These are phyloP conservation scores for Colletotrichum tanaceti DNA, from an alignment of 2,329 filamentous ascomycete genomes.

Conservation along the genomic window DNA sequence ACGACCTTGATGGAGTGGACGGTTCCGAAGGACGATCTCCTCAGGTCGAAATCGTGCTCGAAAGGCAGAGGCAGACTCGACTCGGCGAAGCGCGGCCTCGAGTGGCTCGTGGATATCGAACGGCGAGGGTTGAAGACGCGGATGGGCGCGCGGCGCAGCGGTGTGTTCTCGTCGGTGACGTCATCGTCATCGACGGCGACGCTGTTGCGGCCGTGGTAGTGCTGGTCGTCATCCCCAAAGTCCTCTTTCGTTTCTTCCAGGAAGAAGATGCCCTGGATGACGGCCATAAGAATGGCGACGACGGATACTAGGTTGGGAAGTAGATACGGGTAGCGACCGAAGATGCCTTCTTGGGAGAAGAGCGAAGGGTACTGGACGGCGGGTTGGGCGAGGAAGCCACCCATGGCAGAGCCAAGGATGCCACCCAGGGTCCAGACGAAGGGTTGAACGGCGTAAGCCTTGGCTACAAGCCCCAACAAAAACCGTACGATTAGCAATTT, in stretches of 20 bases:
- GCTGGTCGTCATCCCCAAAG: conserved; percentile 29
- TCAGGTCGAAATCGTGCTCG: conserved; percentile 51
- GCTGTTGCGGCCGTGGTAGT: conserved; percentile 32
- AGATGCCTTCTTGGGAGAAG: conserved; percentile 54
- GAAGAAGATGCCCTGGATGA: conserved; percentile 73
- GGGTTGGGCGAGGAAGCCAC: conserved; percentile 52
- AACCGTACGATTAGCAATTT: conserved; percentile 13
- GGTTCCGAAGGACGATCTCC: conserved; percentile 55
- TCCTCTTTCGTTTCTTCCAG: conserved; percentile 60
- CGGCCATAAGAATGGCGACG: conserved; percentile 71
- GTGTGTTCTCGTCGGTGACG: conserved; percentile 46
- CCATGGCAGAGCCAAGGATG: conserved; percentile 53
- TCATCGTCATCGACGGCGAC: conserved; percentile 43
- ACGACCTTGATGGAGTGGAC: conserved; percentile 53
- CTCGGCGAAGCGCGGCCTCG: conserved; percentile 49
- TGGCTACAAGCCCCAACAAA: conserved; percentile 41
- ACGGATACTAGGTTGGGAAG: conserved; percentile 68
- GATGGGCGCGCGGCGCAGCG: conserved; percentile 45
- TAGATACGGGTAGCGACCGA: conserved; percentile 77
- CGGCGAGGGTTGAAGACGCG: conserved; percentile 38
- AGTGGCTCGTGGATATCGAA: conserved; percentile 42
- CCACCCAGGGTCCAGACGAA: conserved; percentile 54
- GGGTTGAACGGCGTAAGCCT: conserved; percentile 51
- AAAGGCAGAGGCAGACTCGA: conserved; percentile 50
- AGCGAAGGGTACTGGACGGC: conserved; percentile 50